Percentiles rank a stretch among this genome's conserved stretches.
Conservation (phyloP, 257 asterid genomes). For the Schizonepeta tenuifolia region DNA sequence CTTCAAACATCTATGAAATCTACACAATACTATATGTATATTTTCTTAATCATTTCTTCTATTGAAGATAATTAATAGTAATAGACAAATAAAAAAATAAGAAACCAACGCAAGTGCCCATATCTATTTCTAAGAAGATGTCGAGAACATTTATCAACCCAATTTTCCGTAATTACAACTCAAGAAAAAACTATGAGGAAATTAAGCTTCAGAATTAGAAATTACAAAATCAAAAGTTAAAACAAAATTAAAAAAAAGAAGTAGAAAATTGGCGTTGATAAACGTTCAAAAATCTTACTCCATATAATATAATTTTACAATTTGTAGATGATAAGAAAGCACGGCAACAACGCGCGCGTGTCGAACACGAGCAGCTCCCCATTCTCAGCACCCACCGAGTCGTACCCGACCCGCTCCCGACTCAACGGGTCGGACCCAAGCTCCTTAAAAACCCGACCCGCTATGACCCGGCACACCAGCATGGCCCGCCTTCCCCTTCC, state of each 20-base stretch:
- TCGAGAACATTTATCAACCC: conserved; percentile 38
- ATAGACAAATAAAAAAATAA: not conserved
- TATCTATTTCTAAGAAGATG: not conserved
- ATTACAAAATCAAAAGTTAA: conserved; percentile 2
- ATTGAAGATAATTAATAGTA: not conserved
- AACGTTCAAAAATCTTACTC: conserved; percentile 26
- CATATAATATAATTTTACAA: conserved; percentile 53
- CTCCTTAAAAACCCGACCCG: conserved; percentile 74
- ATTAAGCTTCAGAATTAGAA: conserved; percentile 20
- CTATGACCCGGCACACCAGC: conserved; percentile 89
- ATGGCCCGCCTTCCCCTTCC: conserved; percentile 83
- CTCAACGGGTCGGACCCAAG: conserved; percentile 47
- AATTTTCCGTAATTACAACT: conserved; percentile 45
- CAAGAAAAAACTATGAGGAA: conserved; percentile 33
- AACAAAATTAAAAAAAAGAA: not conserved
- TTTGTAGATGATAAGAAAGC: conserved; percentile 84
- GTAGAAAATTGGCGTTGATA: conserved; percentile 30
- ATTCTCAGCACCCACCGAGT: conserved; percentile 71
- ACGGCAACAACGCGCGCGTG: conserved; percentile 87
- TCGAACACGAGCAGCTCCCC: conserved; percentile 82
- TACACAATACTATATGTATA: not conserved
- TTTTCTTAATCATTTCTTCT: not conserved
- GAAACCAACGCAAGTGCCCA: not conserved
- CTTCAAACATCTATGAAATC: not conserved
- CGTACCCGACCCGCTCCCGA: conserved; percentile 56